Conservation (phyloP, 345 rosid genomes). For the Gossypium raimondii region DNA sequence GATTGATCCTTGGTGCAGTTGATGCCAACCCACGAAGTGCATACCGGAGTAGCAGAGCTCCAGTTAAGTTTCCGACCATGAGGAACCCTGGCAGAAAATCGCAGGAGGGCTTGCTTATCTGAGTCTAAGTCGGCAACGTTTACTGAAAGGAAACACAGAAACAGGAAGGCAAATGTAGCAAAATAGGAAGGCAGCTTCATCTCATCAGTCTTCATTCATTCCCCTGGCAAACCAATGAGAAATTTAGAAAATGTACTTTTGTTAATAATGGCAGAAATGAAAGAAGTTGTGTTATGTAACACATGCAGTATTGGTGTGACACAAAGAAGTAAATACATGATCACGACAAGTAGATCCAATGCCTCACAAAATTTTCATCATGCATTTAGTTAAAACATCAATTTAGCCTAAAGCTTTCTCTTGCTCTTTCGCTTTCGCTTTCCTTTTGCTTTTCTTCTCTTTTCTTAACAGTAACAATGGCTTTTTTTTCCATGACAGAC, state of each 20-base stretch:
- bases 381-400: neutral
- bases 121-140: slow-evolving; percentile 45
- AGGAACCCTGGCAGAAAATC: slow-evolving; percentile 62
- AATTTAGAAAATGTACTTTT: neutral
- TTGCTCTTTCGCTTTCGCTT: no score
- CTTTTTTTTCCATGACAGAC: no score
- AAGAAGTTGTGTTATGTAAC: neutral
- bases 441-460: no score
- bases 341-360: slow-evolving; percentile 6
- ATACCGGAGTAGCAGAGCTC: slow-evolving; percentile 45
- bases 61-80: slow-evolving; percentile 81
- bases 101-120: slow-evolving; percentile 73
- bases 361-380: neutral
- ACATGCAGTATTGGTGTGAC: neutral
- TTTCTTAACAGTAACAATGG: no score
- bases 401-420: no score
- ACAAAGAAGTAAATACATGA: slow-evolving; percentile 3
- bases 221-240: slow-evolving; percentile 23
- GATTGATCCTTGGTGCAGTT: slow-evolving; percentile 47
- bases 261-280: neutral
- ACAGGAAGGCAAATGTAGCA: slow-evolving; percentile 31
- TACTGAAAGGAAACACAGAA: slow-evolving; percentile 32
- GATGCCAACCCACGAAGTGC: slow-evolving; percentile 78
- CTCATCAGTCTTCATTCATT: slow-evolving; percentile 16
- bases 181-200: slow-evolving; percentile 38